A percentile compares a stretch with the other conserved stretches of the same genome.
phyloP scores from a whole-genome alignment of 1,284 basidiomycete species.

The Caloboletus inedulis region DNA sequence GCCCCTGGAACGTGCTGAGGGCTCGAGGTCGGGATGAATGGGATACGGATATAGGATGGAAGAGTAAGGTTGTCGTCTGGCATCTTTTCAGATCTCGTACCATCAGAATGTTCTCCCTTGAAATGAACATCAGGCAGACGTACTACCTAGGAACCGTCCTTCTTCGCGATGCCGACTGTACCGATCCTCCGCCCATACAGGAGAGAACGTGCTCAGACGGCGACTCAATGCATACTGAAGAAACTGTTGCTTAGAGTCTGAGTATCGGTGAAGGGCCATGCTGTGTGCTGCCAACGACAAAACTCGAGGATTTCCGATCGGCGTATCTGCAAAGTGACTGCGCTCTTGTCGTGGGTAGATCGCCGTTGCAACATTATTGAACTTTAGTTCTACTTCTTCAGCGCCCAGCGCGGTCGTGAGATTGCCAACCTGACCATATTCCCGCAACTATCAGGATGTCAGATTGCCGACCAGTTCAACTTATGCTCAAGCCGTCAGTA shows the following conservation, averaged over 20 bases:
- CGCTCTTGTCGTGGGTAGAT: conserved; percentile 15
- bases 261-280: neutral
- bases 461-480: conserved; percentile 3
- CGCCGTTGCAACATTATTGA: conserved; percentile 9
- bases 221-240: neutral
- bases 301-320: conserved; percentile 6
- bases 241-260: neutral
- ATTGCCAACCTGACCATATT: conserved; percentile 9
- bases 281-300: conserved; percentile 8
- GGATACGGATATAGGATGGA: conserved; percentile 2
- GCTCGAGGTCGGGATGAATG: conserved; percentile 4
- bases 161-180: conserved; percentile 9
- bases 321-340: conserved; percentile 10
- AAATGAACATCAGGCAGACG: conserved; percentile 16
- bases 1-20: conserved; percentile 24
- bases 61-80: neutral
- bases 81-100: conserved; percentile 12
- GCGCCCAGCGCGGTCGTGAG: neutral
- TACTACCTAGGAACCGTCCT: conserved; percentile 16
- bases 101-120: conserved; percentile 9
- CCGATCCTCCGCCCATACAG: conserved; percentile 25
- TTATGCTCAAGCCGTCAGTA: neutral
- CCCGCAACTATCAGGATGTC: neutral
- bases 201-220: conserved; percentile 3
- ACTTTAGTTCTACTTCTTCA: neutral